Percentiles rank a stretch among this genome's conserved stretches.
Conservation (phyloP, 2,329 filamentous ascomycete species). For the Phoma sp. region DNA sequence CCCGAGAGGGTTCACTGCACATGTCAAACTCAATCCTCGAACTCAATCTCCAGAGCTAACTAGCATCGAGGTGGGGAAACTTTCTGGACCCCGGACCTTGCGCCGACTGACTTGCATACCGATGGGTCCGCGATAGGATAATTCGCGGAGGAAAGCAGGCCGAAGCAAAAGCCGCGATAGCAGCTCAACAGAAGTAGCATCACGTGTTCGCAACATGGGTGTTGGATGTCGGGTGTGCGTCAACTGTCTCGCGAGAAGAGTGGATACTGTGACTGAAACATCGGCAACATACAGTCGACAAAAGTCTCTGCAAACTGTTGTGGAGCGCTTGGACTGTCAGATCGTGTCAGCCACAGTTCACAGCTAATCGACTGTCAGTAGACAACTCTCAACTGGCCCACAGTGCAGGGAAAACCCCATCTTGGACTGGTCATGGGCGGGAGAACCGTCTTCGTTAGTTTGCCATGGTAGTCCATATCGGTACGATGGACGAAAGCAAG, state of each 20-base stretch:
- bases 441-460: slow-evolving; percentile 21
- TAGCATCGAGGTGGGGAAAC: not conserved
- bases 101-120: slow-evolving; percentile 3
- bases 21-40: slow-evolving; percentile 8
- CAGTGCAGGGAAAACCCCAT: slow-evolving; percentile 2
- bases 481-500: slow-evolving; percentile 11
- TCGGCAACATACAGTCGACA: slow-evolving; percentile 17
- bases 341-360: slow-evolving; percentile 11
- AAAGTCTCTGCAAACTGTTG: slow-evolving; percentile 16
- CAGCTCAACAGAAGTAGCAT: slow-evolving; percentile 14
- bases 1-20: slow-evolving; percentile 1
- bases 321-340: slow-evolving; percentile 14
- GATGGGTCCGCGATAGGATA: slow-evolving; percentile 13
- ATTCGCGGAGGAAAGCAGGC: slow-evolving; percentile 9
- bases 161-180: slow-evolving; percentile 4
- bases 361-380: not conserved
- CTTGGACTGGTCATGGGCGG: not conserved
- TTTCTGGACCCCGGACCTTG: not conserved
- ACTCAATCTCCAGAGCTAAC: slow-evolving; percentile 3
- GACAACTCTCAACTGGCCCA: not conserved
- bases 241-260: not conserved
- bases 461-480: slow-evolving; percentile 13
- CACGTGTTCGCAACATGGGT: slow-evolving; percentile 6
- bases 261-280: slow-evolving; percentile 10
- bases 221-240: not conserved